phyloP scores from a whole-genome alignment of 805 yeast genomes.

The Lipomyces mesembrius region DNA sequence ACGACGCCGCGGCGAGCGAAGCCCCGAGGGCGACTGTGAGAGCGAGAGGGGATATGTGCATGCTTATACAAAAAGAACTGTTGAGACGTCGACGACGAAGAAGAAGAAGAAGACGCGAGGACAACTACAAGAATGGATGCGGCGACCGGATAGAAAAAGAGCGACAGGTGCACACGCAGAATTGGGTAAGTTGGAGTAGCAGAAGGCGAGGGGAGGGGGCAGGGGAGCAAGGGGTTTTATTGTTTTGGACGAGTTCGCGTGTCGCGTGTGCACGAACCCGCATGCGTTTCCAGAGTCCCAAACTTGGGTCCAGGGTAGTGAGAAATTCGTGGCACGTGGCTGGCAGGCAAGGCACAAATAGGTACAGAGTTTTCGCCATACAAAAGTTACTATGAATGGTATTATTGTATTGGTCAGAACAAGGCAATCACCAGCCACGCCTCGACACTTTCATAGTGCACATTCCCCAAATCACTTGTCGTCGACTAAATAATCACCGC shows the following conservation, averaged over 20 bases:
- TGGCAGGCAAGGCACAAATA: too few species aligned
- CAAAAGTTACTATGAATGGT: too few species aligned
- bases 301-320: background rate
- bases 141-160: slow-evolving; percentile 27
- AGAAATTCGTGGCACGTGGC: background rate
- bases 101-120: background rate
- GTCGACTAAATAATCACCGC: too few species aligned
- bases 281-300: background rate
- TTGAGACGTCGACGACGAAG: background rate
- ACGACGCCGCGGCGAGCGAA: slow-evolving; percentile 19
- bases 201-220: background rate
- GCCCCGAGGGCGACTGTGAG: slow-evolving; percentile 18
- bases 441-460: too few species aligned
- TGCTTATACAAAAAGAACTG: background rate
- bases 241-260: background rate
- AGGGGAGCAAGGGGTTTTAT: slow-evolving; percentile 3
- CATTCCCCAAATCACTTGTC: too few species aligned
- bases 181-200: background rate
- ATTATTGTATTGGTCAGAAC: too few species aligned
- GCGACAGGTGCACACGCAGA: slow-evolving; percentile 20
- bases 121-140: background rate
- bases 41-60: slow-evolving; percentile 15
- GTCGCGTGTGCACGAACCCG: background rate
- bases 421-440: too few species aligned
- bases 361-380: too few species aligned